Evolutionary conservation across 176 grass and related monocot genomes (phyloP), one percentile per base, ranked within the genome.

Genomic region (Stipa capillata): DNA sequence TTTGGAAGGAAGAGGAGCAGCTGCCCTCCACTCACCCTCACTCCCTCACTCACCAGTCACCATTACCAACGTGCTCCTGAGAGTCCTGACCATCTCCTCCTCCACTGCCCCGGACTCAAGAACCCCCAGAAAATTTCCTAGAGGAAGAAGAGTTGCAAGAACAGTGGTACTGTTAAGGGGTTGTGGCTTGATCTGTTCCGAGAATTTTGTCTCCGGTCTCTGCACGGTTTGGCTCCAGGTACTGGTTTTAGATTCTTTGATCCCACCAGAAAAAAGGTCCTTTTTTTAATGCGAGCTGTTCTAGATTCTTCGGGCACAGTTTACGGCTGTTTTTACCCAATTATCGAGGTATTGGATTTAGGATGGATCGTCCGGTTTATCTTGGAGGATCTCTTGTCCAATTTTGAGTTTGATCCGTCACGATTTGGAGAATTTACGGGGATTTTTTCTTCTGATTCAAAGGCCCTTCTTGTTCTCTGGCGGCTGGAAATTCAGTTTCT

Each of bases 51-150:
- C 41, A 4, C 21, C n/a, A 4, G 7, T 24, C 51, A 8, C 34
- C 87, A 74, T 77, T 81, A 93, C 87, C 84, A 74, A 84, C 84
- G 64, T 50, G 69, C 78, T 64, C 29, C 65, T 45, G 25, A 60
- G 20, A 63, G 61, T 62, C 43, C 49, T 48, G 69, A 64, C 73
- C 85, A 17, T 54, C 73, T 63, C 57, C 20, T 33, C 45, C 33
- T 63, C 64, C 41, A 14, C 16, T 45, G 37, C 18, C 60, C 52
- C 57, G 25, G 14, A 29, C 34, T 24, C 59, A 2, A 73, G 55
- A 52, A 44, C 54, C 85, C 71, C 8, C 53, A 45, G 17, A 39
- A 32, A 20, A 21, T 40, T 80, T 21, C 61, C 58, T 74, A 39
- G 74, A 67, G 11, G n/a, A 21, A 11, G 65, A 68, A 15, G 16